Base-by-base conservation (phyloP, 148 eudicot genomes). In the Agrostemma githago region DNA sequence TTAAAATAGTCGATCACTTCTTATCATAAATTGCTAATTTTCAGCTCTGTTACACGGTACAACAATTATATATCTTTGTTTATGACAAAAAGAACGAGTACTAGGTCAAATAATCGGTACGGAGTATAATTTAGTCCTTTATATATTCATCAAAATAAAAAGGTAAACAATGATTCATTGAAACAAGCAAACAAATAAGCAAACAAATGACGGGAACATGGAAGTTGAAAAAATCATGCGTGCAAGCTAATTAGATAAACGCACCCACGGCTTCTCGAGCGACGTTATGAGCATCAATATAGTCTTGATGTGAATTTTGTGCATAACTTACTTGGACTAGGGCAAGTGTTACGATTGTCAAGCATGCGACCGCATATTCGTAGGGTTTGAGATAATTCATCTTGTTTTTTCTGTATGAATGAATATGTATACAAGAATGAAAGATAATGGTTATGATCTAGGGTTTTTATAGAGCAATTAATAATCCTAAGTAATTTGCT, bases 261-360 rank as follows among this genome's bases (percentile, higher is more conserved):
- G 15, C 39, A 40, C 71, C 84, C 26, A 78, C 83, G 5, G 77
- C 77, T 0, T 78, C 79, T 40, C 86, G 75, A 78, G 79, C 82
- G 0, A 5, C 11, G 41, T 84, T 84, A 69, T 84, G 86, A 57
- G 86, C 84, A 34, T 76, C 12, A 7, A 84, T 46, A 39, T 75
- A 84, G 54, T 84, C 82, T 78, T 75, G 79, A 2, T 75, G 82
- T 6, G 80, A 68, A 70, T 84, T 84, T 72, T 84, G 86, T 41
- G 86, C 86, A 21, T 64, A 66, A 72, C 77, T 68, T 54, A 43
- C 20, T 62, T 20, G 53, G 3, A 62, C 15, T 6, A 77, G 6
- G 34, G 20, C 56, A 15, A 77, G 16, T 67, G 20, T 56, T 62
- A 39, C 51, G 8, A 66, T 2, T 38, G 56, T 4, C 6, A 64